Evolutionary conservation across 225 moss, liverwort and hornwort genomes (phyloP).

Genomic region (Polytrichum commune): DNA sequence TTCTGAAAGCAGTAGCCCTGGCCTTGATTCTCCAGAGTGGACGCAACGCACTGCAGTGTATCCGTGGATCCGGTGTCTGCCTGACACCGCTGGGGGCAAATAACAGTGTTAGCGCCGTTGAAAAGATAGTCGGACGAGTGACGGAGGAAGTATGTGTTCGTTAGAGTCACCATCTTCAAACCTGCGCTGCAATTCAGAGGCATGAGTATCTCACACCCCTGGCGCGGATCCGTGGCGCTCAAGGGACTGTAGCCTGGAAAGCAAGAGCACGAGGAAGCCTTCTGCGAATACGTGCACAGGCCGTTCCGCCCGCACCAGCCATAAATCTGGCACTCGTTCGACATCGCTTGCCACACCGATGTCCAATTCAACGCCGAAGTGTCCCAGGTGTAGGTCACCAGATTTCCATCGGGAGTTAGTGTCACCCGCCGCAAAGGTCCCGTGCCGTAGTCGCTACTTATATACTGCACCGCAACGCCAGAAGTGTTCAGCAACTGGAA

Average conservation of each 20-base stretch:
- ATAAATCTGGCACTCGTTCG: constrained; percentile 39
- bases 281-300: constrained; percentile 27
- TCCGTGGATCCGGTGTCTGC: constrained; percentile 12
- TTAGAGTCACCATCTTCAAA: constrained; percentile 31
- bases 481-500: constrained; percentile 32
- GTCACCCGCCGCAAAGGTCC: constrained; percentile 31
- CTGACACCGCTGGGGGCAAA: constrained; percentile 23
- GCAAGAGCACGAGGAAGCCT: constrained; percentile 34
- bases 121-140: constrained; percentile 33
- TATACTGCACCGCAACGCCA: constrained; percentile 16
- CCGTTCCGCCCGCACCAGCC: constrained; percentile 46
- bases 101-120: constrained; percentile 25
- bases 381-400: constrained; percentile 34
- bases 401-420: constrained; percentile 26
- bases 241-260: constrained; percentile 31
- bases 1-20: constrained; percentile 27
- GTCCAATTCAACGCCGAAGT: constrained; percentile 20
- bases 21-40: constrained; percentile 35
- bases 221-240: constrained; percentile 4
- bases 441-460: constrained; percentile 31
- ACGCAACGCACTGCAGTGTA: constrained; percentile 23
- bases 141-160: constrained; percentile 33
- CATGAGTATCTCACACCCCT: constrained; percentile 29
- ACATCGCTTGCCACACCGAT: constrained; percentile 32
- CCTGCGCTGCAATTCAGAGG: constrained; percentile 39